Evolutionary conservation across 805 yeast genomes (phyloP).

Genomic region (Candida pseudoglaebosa): DNA sequence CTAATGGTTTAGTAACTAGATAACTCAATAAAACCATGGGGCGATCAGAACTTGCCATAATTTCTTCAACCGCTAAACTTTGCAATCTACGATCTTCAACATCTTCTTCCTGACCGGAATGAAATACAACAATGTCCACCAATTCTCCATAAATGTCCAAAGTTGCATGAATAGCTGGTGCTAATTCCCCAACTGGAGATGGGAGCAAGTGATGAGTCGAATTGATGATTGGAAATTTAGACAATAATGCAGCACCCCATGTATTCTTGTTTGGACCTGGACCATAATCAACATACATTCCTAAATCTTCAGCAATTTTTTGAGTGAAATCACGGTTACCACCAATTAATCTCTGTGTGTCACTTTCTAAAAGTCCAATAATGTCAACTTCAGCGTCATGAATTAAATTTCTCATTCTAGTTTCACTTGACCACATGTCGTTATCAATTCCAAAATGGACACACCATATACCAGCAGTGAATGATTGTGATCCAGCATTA

Average conservation of each 20-base stretch:
- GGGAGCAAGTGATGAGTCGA: constrained; percentile 92
- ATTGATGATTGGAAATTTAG: constrained; percentile 88
- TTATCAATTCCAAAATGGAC: constrained; percentile 96
- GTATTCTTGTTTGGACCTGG: constrained; percentile 98
- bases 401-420: constrained; percentile 79
- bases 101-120: constrained; percentile 97
- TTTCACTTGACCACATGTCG: constrained; percentile 96
- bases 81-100: constrained; percentile 89
- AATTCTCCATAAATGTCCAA: constrained; percentile 81
- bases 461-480: constrained; percentile 98
- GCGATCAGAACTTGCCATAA: constrained; percentile 77
- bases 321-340: constrained; percentile 95
- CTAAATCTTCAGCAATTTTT: constrained; percentile 84
- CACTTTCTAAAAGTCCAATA: constrained; percentile 86
- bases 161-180: constrained; percentile 97
- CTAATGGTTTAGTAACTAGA: constrained; percentile 79
- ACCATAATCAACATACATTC: constrained; percentile 94
- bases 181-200: constrained; percentile 95
- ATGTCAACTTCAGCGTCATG: constrained; percentile 86
- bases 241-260: constrained; percentile 92
- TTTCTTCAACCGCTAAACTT: constrained; percentile 64
- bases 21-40: constrained; percentile 89
- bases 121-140: constrained; percentile 95
- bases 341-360: constrained; percentile 89
- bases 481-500: constrained; percentile 50